Evolutionary conservation across 2,329 filamentous ascomycete species (phyloP).

Genomic region (Diaporthe vaccinii): DNA sequence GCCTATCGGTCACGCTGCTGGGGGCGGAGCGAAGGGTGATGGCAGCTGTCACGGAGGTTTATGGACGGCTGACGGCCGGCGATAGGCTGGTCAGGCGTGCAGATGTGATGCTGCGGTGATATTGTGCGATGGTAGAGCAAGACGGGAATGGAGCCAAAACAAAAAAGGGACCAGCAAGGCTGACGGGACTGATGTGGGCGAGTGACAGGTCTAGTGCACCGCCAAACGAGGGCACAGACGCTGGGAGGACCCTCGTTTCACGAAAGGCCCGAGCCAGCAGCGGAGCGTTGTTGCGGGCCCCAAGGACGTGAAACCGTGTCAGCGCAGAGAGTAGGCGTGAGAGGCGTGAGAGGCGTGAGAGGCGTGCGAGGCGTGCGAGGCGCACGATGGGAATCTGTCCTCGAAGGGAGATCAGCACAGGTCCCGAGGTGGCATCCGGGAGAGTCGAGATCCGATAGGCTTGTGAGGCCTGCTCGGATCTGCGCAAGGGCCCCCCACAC

Average conservation of each 20-base stretch:
- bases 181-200: neutral
- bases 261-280: neutral
- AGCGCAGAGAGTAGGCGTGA: neutral
- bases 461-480: constrained; percentile 32
- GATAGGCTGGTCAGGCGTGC: constrained; percentile 27
- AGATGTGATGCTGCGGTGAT: constrained; percentile 29
- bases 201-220: neutral
- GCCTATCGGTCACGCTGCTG: neutral
- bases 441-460: constrained; percentile 38
- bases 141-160: constrained; percentile 7
- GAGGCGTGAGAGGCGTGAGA: neutral
- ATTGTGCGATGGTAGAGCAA: constrained; percentile 8
- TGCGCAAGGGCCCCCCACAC: constrained; percentile 21
- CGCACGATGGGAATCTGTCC: neutral
- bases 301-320: constrained; percentile 24
- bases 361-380: neutral
- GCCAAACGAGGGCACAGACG: constrained; percentile 17
- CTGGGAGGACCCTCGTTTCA: constrained; percentile 27
- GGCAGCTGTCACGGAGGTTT: constrained; percentile 19
- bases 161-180: neutral
- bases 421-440: constrained; percentile 1
- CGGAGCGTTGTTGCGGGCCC: neutral
- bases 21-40: neutral
- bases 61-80: neutral
- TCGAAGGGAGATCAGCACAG: neutral